phyloP scores from a whole-genome alignment of 2,329 filamentous ascomycete genomes.

The Stagonosporopsis chrysanthemi region DNA sequence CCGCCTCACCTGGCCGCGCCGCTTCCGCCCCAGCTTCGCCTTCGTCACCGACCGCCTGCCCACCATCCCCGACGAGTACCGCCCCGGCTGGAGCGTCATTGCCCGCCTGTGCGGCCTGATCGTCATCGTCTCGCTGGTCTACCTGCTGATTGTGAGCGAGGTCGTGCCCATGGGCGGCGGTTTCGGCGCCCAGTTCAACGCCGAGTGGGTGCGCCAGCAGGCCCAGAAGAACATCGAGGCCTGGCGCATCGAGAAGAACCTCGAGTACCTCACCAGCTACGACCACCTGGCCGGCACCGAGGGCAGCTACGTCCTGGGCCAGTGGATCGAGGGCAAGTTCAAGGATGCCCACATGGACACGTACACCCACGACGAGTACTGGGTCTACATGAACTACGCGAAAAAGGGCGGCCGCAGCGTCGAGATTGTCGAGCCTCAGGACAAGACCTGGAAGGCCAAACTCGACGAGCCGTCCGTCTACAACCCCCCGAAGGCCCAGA shows the following conservation, averaged over 20 bases:
- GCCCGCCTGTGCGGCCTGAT: constrained; percentile 78
- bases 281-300: constrained; percentile 94
- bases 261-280: constrained; percentile 80
- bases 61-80: constrained; percentile 56
- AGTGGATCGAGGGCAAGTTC: constrained; percentile 84
- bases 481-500: constrained; percentile 67
- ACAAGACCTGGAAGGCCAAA: constrained; percentile 76
- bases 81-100: constrained; percentile 69
- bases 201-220: constrained; percentile 79
- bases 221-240: constrained; percentile 77
- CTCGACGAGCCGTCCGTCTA: constrained; percentile 83
- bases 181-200: constrained; percentile 74
- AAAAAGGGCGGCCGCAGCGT: constrained; percentile 77
- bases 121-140: constrained; percentile 78
- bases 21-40: constrained; percentile 27
- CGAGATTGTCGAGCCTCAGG: constrained; percentile 76
- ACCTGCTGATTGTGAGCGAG: constrained; percentile 85
- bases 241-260: constrained; percentile 67
- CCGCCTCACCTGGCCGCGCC: constrained; percentile 11
- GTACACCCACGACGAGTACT: constrained; percentile 75
- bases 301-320: constrained; percentile 84
- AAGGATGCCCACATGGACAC: constrained; percentile 74
- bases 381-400: constrained; percentile 94
- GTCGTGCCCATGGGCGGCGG: constrained; percentile 73
- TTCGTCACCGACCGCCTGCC: constrained; percentile 49